These are phyloP conservation scores for Chlorella sp. DNA, from an alignment of 139 green algal species.

Conservation along the genomic window DNA sequence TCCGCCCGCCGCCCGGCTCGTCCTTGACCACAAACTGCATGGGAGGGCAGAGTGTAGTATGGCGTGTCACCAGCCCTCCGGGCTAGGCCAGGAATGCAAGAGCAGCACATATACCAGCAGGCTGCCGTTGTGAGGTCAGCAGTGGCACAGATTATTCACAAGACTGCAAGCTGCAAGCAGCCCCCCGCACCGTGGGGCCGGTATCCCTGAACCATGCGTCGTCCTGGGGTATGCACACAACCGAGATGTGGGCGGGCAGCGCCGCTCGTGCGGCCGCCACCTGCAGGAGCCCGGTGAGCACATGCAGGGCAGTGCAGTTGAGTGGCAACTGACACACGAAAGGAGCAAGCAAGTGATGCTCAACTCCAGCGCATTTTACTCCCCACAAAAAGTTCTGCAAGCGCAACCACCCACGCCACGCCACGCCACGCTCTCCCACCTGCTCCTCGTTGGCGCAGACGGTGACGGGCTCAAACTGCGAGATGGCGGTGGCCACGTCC, in stretches of 20 bases:
- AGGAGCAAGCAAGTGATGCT: background rate
- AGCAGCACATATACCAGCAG: too few species aligned
- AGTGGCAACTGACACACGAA: too few species aligned
- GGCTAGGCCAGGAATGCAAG: too few species aligned
- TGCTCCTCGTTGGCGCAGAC: constrained; percentile 39
- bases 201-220: constrained; percentile 62
- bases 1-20: background rate
- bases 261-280: background rate
- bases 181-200: constrained; percentile 45
- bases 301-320: background rate
- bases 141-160: background rate
- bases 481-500: constrained; percentile 54
- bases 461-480: constrained; percentile 59
- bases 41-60: background rate
- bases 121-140: too few species aligned
- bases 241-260: constrained; percentile 27
- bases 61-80: too few species aligned
- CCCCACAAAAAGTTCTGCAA: too few species aligned
- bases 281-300: background rate
- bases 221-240: constrained; percentile 43
- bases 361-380: too few species aligned
- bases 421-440: background rate
- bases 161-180: too few species aligned
- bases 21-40: constrained; percentile 42
- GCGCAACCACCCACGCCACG: too few species aligned